Conservation (phyloP, 2,329 filamentous ascomycete genomes). For the Hypoxylon sp. region DNA sequence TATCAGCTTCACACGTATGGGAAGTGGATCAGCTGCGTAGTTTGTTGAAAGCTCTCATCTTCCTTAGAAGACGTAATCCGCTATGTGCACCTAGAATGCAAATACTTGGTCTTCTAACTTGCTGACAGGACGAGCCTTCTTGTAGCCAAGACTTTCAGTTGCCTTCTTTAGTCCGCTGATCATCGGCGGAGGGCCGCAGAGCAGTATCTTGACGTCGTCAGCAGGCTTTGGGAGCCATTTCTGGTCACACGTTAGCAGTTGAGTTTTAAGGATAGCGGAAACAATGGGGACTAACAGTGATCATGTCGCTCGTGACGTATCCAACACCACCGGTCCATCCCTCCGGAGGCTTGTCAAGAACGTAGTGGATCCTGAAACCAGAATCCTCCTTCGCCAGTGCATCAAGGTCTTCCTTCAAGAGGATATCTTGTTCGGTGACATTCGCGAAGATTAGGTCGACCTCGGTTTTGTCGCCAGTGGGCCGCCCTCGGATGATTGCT, state of each 20-base stretch:
- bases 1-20: neutral
- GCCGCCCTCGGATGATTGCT: conserved; percentile 85
- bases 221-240: conserved; percentile 86
- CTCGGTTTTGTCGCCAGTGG: conserved; percentile 85
- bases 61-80: neutral
- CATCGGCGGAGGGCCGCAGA: conserved; percentile 98
- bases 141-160: conserved; percentile 87
- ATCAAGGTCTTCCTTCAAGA: conserved; percentile 93
- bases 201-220: conserved; percentile 89
- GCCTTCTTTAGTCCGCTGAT: conserved; percentile 97
- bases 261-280: neutral
- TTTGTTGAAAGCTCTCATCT: conserved; percentile 6
- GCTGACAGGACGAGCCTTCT: conserved; percentile 94
- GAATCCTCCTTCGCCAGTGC: conserved; percentile 80
- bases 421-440: conserved; percentile 91
- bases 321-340: conserved; percentile 93
- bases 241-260: conserved; percentile 59
- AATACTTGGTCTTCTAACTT: conserved; percentile 99
- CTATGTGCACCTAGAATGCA: conserved; percentile 75
- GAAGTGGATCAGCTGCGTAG: neutral
- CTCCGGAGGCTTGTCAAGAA: conserved; percentile 94
- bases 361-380: conserved; percentile 90
- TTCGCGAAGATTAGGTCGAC: conserved; percentile 98
- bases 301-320: conserved; percentile 96
- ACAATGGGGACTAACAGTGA: conserved; percentile 71